phyloP scores from a whole-genome alignment of 257 asterid genomes.

The Penstemon eatonii region DNA sequence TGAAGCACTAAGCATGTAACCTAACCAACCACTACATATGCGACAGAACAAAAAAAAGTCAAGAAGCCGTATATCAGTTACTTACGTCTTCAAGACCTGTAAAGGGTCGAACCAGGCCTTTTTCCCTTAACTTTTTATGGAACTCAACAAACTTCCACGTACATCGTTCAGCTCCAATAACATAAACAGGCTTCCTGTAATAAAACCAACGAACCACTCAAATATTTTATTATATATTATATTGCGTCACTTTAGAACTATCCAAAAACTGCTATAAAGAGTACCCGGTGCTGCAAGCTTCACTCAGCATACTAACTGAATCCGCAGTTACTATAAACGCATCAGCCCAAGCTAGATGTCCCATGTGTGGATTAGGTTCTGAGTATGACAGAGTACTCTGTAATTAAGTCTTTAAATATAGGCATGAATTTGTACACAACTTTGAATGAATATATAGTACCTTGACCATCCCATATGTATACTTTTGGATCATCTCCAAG shows the following conservation, averaged over 20 bases:
- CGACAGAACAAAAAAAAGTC: not conserved
- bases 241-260: conserved; percentile 18
- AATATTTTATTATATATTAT: conserved; percentile 20
- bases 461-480: conserved; percentile 91
- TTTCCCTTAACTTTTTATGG: conserved; percentile 75
- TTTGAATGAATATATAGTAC: conserved; percentile 36
- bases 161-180: conserved; percentile 85
- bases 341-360: conserved; percentile 98
- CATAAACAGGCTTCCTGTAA: conserved; percentile 94
- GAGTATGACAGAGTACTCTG: conserved; percentile 27
- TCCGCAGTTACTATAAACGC: conserved; percentile 86
- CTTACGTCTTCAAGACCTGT: conserved; percentile 99
- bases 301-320: conserved; percentile 95
- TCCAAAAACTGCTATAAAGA: conserved; percentile 26
- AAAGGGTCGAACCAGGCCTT: conserved; percentile 86
- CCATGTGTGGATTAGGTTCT: conserved; percentile 97
- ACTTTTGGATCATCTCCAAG: conserved; percentile 75
- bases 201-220: conserved; percentile 19
- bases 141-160: conserved; percentile 84
- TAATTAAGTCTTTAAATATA: conserved; percentile 29
- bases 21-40: not conserved
- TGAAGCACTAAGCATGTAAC: too few species aligned
- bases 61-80: conserved; percentile 14
- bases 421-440: conserved; percentile 9
- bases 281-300: conserved; percentile 99